Evolutionary conservation across 352 stramenopile genomes (phyloP).

Genomic region (Phytophthora idaei): DNA sequence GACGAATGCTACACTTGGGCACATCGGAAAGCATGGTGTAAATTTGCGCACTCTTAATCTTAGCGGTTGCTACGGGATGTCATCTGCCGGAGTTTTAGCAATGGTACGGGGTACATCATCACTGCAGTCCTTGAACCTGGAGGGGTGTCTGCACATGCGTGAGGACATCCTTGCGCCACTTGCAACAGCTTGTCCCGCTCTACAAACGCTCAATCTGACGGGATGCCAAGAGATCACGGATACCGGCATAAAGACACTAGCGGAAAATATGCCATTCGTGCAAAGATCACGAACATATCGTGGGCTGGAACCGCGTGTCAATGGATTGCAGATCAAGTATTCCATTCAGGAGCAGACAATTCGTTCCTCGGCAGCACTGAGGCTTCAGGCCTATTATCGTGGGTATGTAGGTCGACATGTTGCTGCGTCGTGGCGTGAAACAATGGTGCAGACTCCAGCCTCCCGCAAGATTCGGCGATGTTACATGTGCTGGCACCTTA

Average conservation of each 20-base stretch:
- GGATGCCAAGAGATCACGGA: slow-evolving; percentile 84
- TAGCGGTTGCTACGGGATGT: slow-evolving; percentile 63
- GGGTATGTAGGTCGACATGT: slow-evolving; percentile 55
- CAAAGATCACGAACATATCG: slow-evolving; percentile 55
- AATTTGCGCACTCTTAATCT: slow-evolving; percentile 69
- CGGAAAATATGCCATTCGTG: slow-evolving; percentile 75
- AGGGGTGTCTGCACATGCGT: slow-evolving; percentile 69
- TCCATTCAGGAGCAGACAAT: slow-evolving; percentile 79
- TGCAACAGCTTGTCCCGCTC: slow-evolving; percentile 51
- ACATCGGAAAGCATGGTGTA: slow-evolving; percentile 53
- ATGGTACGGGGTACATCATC: slow-evolving; percentile 56
- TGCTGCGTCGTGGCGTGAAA: slow-evolving; percentile 57
- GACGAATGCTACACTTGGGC: slow-evolving; percentile 47
- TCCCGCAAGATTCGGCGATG: slow-evolving; percentile 51
- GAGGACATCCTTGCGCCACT: slow-evolving; percentile 73
- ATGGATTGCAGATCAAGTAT: slow-evolving; percentile 70
- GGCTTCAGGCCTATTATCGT: slow-evolving; percentile 72
- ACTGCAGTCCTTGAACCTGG: slow-evolving; percentile 71
- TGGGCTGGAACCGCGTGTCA: slow-evolving; percentile 58
- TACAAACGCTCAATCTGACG: slow-evolving; percentile 75
- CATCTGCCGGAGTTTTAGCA: slow-evolving; percentile 52
- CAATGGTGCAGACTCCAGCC: slow-evolving; percentile 61
- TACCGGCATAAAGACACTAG: slow-evolving; percentile 66
- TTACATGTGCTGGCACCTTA: slow-evolving; percentile 57
- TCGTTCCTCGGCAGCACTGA: slow-evolving; percentile 66